Conservation (phyloP, 2,329 filamentous ascomycete genomes). For the Ascochyta clinopodiicola region DNA sequence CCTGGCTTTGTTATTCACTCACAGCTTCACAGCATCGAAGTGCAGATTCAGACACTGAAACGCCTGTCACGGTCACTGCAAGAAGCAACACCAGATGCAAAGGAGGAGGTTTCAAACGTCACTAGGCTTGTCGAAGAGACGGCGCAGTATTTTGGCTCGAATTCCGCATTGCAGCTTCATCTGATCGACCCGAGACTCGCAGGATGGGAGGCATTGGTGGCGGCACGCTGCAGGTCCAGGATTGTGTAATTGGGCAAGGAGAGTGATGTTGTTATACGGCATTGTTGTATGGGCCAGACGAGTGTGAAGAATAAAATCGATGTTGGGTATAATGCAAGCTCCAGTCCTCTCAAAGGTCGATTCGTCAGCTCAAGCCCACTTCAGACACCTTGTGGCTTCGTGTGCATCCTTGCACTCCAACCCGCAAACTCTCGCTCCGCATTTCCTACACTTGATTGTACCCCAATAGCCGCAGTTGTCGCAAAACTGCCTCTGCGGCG, state of each 20-base stretch:
- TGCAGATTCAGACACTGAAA: constrained; percentile 33
- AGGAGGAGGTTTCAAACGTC: constrained; percentile 26
- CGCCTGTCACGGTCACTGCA: constrained; percentile 32
- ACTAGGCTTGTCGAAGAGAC: constrained; percentile 25
- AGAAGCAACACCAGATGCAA: constrained; percentile 31
- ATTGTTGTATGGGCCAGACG: background rate
- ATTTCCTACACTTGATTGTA: constrained; percentile 75
- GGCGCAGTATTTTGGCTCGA: constrained; percentile 30
- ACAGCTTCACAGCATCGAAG: constrained; percentile 30
- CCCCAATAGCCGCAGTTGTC: constrained; percentile 86
- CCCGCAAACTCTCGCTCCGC: constrained; percentile 78
- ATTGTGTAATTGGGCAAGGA: background rate
- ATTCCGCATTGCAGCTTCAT: constrained; percentile 22
- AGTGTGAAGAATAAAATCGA: background rate
- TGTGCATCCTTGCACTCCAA: constrained; percentile 76
- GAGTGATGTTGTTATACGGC: background rate
- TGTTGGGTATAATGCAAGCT: constrained; percentile 24
- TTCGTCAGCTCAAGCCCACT: constrained; percentile 36
- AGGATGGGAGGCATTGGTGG: constrained; percentile 28
- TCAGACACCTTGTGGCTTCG: constrained; percentile 67
- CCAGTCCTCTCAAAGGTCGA: background rate
- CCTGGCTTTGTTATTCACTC: constrained; percentile 29
- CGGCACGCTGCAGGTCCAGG: constrained; percentile 17
- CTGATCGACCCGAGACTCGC: constrained; percentile 24
- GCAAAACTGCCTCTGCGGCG: constrained; percentile 70